phyloP scores from a whole-genome alignment of 306 rosid genomes.

The Inga oerstediana region DNA sequence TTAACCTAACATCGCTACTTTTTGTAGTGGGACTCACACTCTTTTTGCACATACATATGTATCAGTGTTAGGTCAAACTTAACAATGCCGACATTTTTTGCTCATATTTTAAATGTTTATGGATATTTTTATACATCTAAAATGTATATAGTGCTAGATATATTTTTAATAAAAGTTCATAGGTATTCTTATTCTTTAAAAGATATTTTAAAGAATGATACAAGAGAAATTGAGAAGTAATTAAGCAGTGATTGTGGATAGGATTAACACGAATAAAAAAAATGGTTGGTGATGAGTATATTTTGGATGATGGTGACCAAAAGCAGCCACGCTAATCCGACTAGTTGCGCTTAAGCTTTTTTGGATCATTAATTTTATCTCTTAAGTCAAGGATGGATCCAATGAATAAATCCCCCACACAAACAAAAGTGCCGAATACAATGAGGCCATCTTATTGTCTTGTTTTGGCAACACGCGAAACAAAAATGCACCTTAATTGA shows the following conservation, averaged over 20 bases:
- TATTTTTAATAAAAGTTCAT: too few species aligned
- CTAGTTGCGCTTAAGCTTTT: neutral
- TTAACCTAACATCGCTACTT: too few species aligned
- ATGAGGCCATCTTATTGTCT: conserved; percentile 5
- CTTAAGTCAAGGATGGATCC: conserved; percentile 19
- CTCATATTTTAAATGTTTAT: too few species aligned
- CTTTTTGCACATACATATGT: too few species aligned
- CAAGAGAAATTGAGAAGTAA: neutral
- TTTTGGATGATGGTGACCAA: conserved; percentile 30
- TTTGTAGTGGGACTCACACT: too few species aligned
- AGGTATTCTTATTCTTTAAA: too few species aligned
- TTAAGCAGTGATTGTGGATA: neutral
- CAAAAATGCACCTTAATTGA: neutral
- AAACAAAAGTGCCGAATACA: neutral
- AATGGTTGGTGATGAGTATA: neutral
- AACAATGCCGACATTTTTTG: too few species aligned
- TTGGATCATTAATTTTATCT: conserved; percentile 3
- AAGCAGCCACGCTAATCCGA: conserved; percentile 32
- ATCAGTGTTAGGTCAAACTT: too few species aligned
- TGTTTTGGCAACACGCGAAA: neutral
- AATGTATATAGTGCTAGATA: too few species aligned
- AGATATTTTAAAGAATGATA: too few species aligned
- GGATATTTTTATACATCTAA: too few species aligned
- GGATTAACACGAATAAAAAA: neutral
- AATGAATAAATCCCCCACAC: conserved; percentile 3